These are phyloP conservation scores for Grosmannia penicillata DNA, from an alignment of 2,329 filamentous ascomycete species.

Conservation along the genomic window DNA sequence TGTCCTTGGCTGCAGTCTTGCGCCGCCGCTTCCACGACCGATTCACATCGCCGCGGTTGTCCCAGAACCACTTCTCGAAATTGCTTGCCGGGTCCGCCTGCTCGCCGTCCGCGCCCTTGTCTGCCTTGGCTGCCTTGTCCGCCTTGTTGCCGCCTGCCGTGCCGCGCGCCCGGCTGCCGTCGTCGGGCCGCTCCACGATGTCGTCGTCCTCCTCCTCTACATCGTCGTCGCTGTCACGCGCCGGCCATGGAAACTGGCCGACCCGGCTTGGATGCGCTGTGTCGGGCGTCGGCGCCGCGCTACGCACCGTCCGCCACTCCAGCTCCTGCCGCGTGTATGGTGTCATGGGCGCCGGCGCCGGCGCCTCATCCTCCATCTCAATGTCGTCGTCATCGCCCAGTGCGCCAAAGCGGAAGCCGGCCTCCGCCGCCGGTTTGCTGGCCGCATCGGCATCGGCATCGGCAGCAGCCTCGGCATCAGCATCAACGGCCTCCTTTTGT, in stretches of 20 bases:
- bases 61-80: constrained; percentile 55
- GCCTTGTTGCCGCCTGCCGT: too few species aligned
- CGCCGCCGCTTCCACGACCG: constrained; percentile 50
- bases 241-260: constrained; percentile 32
- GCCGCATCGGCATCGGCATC: constrained; percentile 1
- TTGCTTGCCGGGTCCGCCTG: constrained; percentile 24
- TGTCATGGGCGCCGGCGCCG: constrained; percentile 47
- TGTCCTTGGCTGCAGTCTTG: constrained; percentile 50
- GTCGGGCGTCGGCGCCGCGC: constrained; percentile 87
- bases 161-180: constrained; percentile 16
- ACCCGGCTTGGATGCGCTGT: constrained; percentile 59
- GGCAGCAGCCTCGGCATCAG: constrained; percentile 17
- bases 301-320: constrained; percentile 59
- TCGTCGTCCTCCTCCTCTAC: constrained; percentile 18
- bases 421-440: constrained; percentile 31
- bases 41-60: constrained; percentile 49
- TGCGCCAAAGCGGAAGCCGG: constrained; percentile 64
- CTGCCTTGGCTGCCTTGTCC: background rate
- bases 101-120: background rate
- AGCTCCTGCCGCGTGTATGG: constrained; percentile 72
- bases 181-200: constrained; percentile 12
- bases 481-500: constrained; percentile 26
- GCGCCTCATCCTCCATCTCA: constrained; percentile 23
- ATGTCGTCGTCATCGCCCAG: constrained; percentile 30
- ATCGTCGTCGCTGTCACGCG: constrained; percentile 23